Percentiles rank a stretch among this genome's conserved stretches.
phyloP scores from a whole-genome alignment of 2,329 filamentous ascomycete species.

The Paraphaeosphaeria sporulosa region DNA sequence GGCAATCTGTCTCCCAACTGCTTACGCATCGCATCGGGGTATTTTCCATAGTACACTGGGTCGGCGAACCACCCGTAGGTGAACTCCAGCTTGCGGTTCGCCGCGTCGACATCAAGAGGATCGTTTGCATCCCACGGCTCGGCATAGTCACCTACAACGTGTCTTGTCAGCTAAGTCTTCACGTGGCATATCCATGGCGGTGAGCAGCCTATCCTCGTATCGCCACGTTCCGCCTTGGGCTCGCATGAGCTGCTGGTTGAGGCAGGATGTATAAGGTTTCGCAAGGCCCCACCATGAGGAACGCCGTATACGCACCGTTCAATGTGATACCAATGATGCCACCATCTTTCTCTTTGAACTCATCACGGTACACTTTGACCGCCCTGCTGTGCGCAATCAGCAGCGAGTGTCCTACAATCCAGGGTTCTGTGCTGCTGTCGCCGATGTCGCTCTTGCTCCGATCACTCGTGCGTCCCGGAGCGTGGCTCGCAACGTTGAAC shows the following conservation, averaged over 20 bases:
- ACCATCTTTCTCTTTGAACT: constrained; percentile 75
- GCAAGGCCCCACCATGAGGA: constrained; percentile 14
- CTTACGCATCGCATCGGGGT: constrained; percentile 50
- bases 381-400: constrained; percentile 81
- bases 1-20: constrained; percentile 49
- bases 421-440: constrained; percentile 79
- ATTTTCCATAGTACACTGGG: constrained; percentile 43
- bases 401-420: constrained; percentile 82
- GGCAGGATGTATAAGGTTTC: constrained; percentile 27
- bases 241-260: constrained; percentile 26
- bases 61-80: constrained; percentile 54
- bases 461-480: constrained; percentile 83
- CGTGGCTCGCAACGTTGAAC: constrained; percentile 79
- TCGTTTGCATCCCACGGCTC: constrained; percentile 43
- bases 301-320: constrained; percentile 65
- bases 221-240: constrained; percentile 1
- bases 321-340: constrained; percentile 88
- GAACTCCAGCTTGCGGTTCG: constrained; percentile 52
- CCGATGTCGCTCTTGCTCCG: constrained; percentile 73
- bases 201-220: background rate
- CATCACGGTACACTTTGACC: constrained; percentile 82
- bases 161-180: constrained; percentile 24
- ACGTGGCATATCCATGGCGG: background rate
- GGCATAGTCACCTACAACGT: constrained; percentile 58
- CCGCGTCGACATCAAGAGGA: constrained; percentile 23